phyloP scores from a whole-genome alignment of 2,329 filamentous ascomycete species.

The Sclerotinia trifoliorum region DNA sequence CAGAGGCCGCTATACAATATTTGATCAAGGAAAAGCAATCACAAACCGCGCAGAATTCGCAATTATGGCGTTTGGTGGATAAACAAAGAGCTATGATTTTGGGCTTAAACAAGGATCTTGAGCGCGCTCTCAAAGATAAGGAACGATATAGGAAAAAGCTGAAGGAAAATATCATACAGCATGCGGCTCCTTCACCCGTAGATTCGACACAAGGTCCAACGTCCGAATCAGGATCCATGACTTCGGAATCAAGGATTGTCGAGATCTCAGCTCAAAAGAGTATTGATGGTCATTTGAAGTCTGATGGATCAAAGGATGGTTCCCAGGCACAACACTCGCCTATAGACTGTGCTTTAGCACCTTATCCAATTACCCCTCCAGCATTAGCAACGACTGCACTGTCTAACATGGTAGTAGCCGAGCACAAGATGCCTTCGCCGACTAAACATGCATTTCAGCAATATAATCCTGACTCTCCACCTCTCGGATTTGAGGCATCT shows the following conservation, averaged over 20 bases:
- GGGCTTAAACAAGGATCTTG: slow-evolving; percentile 90
- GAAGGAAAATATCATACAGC: slow-evolving; percentile 64
- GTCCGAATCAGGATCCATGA: slow-evolving; percentile 35
- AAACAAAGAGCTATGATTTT: slow-evolving; percentile 94
- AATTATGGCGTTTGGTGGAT: slow-evolving; percentile 93
- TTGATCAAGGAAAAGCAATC: slow-evolving; percentile 89
- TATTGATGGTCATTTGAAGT: slow-evolving; percentile 33
- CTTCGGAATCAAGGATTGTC: slow-evolving; percentile 29
- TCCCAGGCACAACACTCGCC: slow-evolving; percentile 48
- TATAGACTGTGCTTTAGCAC: slow-evolving; percentile 58
- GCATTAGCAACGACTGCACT: slow-evolving; percentile 45
- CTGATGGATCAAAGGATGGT: slow-evolving; percentile 34
- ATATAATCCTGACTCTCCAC: slow-evolving; percentile 46
- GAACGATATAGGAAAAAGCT: slow-evolving; percentile 89
- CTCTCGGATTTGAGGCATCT: slow-evolving; percentile 42
- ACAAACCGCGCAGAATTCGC: slow-evolving; percentile 82
- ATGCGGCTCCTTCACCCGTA: slow-evolving; percentile 38
- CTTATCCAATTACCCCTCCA: slow-evolving; percentile 64
- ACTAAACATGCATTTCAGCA: slow-evolving; percentile 58
- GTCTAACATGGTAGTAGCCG: slow-evolving; percentile 51
- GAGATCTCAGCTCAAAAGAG: slow-evolving; percentile 23
- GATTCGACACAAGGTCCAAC: slow-evolving; percentile 35
- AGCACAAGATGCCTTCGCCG: slow-evolving; percentile 59
- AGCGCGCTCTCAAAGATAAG: slow-evolving; percentile 88
- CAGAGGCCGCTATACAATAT: slow-evolving; percentile 85